phyloP scores from a whole-genome alignment of 1,139 yeast genomes.

The Geotrichum cucujoidarum region DNA sequence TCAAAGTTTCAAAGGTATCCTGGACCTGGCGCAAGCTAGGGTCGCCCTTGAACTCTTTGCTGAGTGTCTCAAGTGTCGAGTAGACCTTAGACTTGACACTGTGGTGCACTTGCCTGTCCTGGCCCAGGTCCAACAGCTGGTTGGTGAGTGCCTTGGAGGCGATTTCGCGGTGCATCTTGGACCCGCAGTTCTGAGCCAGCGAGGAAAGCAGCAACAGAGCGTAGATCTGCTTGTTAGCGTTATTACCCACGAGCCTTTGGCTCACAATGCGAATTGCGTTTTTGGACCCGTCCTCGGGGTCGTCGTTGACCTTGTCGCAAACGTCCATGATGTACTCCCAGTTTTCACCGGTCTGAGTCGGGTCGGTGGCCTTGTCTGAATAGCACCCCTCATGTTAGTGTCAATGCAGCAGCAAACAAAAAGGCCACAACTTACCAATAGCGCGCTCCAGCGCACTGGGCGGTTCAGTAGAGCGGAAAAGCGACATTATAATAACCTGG shows the following conservation, averaged over 20 bases:
- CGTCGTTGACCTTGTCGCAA: constrained; percentile 69
- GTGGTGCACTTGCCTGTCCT: constrained; percentile 55
- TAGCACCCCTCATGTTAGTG: neutral
- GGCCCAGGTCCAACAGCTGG: constrained; percentile 51
- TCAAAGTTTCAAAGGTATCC: constrained; percentile 46
- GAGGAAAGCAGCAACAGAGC: constrained; percentile 68
- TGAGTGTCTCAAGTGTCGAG: constrained; percentile 63
- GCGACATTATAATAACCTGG: constrained; percentile 15
- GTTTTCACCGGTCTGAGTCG: constrained; percentile 74
- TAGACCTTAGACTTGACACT: constrained; percentile 63
- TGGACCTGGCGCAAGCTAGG: constrained; percentile 68
- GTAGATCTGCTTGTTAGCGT: constrained; percentile 78
- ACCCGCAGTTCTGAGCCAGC: constrained; percentile 90
- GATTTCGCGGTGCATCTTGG: constrained; percentile 75
- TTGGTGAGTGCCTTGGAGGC: constrained; percentile 66
- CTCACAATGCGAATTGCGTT: constrained; percentile 50
- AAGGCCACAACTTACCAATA: constrained; percentile 6
- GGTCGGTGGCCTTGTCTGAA: constrained; percentile 68
- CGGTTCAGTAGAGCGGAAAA: constrained; percentile 28
- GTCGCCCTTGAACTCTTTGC: constrained; percentile 54
- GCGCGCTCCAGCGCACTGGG: constrained; percentile 17
- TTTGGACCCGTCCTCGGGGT: constrained; percentile 61
- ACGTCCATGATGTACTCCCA: constrained; percentile 81
- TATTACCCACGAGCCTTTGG: constrained; percentile 52
- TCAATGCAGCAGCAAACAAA: neutral